Evolutionary conservation across 306 rosid species (phyloP).

Genomic region (Alnus rubra): DNA sequence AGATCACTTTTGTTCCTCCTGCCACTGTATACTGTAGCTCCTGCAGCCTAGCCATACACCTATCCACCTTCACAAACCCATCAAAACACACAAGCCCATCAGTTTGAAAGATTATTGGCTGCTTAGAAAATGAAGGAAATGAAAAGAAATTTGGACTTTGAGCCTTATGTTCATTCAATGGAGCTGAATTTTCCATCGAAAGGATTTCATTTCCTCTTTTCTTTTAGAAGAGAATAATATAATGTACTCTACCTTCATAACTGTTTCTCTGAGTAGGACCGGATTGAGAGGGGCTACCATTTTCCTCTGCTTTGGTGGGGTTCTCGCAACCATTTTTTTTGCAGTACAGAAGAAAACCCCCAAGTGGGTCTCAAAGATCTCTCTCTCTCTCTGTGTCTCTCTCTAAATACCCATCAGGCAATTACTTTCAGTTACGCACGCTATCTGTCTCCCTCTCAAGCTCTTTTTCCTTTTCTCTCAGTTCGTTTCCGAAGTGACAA

Average conservation of each 20-base stretch:
- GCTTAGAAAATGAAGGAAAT: not conserved
- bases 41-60: conserved; percentile 84
- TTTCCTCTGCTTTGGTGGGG: conserved; percentile 76
- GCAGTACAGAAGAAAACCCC: conserved; percentile 30
- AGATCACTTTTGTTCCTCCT: conserved; percentile 77
- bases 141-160: not conserved
- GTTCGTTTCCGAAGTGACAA: conserved; percentile 44
- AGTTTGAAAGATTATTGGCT: not conserved
- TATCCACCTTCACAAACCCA: conserved; percentile 74
- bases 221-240: not conserved
- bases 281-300: conserved; percentile 74
- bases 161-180: not conserved
- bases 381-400: conserved; percentile 25
- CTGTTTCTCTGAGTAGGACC: conserved; percentile 72
- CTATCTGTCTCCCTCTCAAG: conserved; percentile 17
- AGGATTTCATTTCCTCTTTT: not conserved
- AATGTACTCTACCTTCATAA: conserved; percentile 56
- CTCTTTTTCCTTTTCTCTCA: conserved; percentile 32
- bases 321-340: conserved; percentile 83
- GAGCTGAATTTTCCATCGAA: not conserved
- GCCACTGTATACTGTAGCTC: conserved; percentile 81
- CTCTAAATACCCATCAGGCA: conserved; percentile 35
- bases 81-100: conserved; percentile 8
- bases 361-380: conserved; percentile 42
- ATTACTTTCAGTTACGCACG: conserved; percentile 19